phyloP scores from a whole-genome alignment of 2,329 filamentous ascomycete genomes.

The Stagonosporopsis vannaccii region DNA sequence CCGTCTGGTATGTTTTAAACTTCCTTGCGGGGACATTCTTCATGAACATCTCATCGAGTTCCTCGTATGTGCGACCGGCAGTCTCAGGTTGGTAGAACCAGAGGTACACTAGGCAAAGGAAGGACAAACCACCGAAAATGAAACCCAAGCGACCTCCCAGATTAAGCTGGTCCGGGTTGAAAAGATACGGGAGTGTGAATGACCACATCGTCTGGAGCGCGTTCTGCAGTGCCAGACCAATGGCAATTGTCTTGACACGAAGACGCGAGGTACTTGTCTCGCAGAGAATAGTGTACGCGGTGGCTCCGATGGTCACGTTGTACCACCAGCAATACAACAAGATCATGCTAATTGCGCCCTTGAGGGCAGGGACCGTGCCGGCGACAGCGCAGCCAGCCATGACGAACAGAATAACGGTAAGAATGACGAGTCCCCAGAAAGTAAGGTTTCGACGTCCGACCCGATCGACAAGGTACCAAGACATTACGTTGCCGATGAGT shows the following conservation, averaged over 20 bases:
- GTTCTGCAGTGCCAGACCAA: constrained; percentile 75
- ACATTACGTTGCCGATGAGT: constrained; percentile 70
- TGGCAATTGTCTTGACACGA: constrained; percentile 76
- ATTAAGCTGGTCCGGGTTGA: constrained; percentile 66
- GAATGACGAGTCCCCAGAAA: constrained; percentile 68
- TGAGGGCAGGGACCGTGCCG: constrained; percentile 52
- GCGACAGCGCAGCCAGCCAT: constrained; percentile 69
- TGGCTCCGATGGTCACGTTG: constrained; percentile 82
- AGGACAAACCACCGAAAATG: constrained; percentile 83
- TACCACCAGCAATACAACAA: constrained; percentile 68
- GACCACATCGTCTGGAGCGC: constrained; percentile 59
- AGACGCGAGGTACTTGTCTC: constrained; percentile 83
- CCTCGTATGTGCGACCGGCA: constrained; percentile 77
- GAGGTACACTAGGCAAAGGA: constrained; percentile 77
- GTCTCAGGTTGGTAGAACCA: constrained; percentile 82
- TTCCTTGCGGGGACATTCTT: constrained; percentile 30
- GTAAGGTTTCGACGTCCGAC: constrained; percentile 77
- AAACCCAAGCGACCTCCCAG: constrained; percentile 75
- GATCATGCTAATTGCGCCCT: constrained; percentile 28
- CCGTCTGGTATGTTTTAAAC: constrained; percentile 25
- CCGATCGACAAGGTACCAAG: constrained; percentile 79
- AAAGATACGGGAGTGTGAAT: constrained; percentile 73
- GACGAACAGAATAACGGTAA: constrained; percentile 74
- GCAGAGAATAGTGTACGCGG: constrained; percentile 83
- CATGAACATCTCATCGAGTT: constrained; percentile 83